Percentiles rank a stretch among this genome's conserved stretches.
These are phyloP conservation scores for Neofusicoccum umdonicola DNA, from an alignment of 2,329 filamentous ascomycete genomes.

Conservation along the genomic window DNA sequence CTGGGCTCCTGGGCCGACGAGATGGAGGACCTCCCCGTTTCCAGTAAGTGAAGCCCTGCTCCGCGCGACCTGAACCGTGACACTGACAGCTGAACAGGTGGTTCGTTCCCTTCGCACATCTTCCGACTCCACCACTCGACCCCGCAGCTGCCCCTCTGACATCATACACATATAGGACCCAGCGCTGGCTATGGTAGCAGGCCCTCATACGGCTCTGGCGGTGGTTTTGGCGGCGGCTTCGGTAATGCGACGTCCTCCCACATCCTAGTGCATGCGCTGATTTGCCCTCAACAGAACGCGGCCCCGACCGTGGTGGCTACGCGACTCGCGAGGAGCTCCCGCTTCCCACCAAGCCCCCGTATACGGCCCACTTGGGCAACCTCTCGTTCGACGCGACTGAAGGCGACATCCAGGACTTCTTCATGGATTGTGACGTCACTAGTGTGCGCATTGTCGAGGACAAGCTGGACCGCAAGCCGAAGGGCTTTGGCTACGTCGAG, in stretches of 20 bases:
- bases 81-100: slow-evolving; percentile 9
- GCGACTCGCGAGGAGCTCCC: slow-evolving; percentile 73
- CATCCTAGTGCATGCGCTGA: slow-evolving; percentile 19
- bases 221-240: slow-evolving; percentile 33
- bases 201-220: slow-evolving; percentile 43
- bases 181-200: slow-evolving; percentile 49
- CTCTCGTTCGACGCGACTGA: slow-evolving; percentile 90
- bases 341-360: slow-evolving; percentile 88
- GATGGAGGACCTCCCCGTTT: slow-evolving; percentile 81
- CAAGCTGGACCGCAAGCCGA: slow-evolving; percentile 87
- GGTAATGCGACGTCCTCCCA: not conserved
- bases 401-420: slow-evolving; percentile 81
- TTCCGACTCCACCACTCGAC: slow-evolving; percentile 14
- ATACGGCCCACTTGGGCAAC: slow-evolving; percentile 93
- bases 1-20: slow-evolving; percentile 98
- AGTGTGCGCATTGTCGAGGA: slow-evolving; percentile 97
- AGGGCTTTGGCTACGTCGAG: slow-evolving; percentile 97
- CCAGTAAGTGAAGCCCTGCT: slow-evolving; percentile 56
- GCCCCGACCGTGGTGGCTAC: slow-evolving; percentile 41
- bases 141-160: slow-evolving; percentile 17
- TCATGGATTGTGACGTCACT: slow-evolving; percentile 77
- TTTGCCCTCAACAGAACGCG: slow-evolving; percentile 16
- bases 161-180: slow-evolving; percentile 32
- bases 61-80: not conserved
- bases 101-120: slow-evolving; percentile 9